Evolutionary conservation across 495 filamentous ascomycete genomes (phyloP), one percentile per base, ranked within the genome.

Genomic region (Neurospora tetraspora): DNA sequence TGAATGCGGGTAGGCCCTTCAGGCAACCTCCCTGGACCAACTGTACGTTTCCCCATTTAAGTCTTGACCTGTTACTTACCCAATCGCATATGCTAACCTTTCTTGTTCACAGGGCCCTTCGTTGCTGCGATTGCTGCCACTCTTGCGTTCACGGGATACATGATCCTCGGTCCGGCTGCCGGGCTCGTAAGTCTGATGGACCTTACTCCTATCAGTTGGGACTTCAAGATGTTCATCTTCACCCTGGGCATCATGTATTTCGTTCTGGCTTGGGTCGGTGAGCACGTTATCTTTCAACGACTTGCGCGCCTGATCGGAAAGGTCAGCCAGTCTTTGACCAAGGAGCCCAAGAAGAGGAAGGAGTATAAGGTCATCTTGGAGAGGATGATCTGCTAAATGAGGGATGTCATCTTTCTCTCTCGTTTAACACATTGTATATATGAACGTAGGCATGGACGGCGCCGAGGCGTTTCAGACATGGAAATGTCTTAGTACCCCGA

Each of bases 1-100:
- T 98, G 16, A 97, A 91, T 75, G 92, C 95, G 59, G 96, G 96
- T 7, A 88, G 88, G 20, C 96, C 96, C 10, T 99, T 96, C 81
- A 86, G 96, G 69, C 92, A 94, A 77, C 84, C 89, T 11, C 94
- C 97, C 86, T 83, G 83, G 31, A 84, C 90, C 59, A 99, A 98
- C 80, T 86, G 93, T 94, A 80, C 82, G 91, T 76, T 68, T 69
- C 59, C 70, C 70, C 68, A 70, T 39, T 18, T 47, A 27, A 14
- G 47, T 27, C 14, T 68, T n/a, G 34, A 36, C 9, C 9, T 39
- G n/a, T 37, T 8, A 39, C 76, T 82, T 76, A 59, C 23, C 83
- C 42, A 36, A 14, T 31, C 31, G 53, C 34, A 27, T 23, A 37
- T 39, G 70, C 69, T 72, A 12, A 76, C 68, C 9, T 38, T n/a